Conservation (phyloP, 2,329 filamentous ascomycete species). For the Graphiopsis chlorocephala region DNA sequence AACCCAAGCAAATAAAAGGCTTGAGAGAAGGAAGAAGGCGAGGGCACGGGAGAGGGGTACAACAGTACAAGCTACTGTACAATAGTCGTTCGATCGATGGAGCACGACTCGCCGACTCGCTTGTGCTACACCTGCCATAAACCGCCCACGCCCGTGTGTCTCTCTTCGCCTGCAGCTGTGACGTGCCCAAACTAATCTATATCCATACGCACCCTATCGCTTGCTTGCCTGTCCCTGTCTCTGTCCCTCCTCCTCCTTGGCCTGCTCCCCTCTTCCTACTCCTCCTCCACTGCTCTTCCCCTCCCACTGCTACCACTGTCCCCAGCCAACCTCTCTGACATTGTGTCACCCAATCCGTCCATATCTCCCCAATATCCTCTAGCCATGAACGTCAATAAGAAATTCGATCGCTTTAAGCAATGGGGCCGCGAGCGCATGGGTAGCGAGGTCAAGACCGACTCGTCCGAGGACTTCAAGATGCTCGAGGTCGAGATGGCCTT, state of each 20-base stretch:
- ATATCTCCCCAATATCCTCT: background rate
- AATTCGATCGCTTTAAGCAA: slow-evolving; percentile 93
- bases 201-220: background rate
- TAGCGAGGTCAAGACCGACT: slow-evolving; percentile 78
- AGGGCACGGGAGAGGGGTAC: background rate
- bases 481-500: slow-evolving; percentile 88
- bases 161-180: background rate
- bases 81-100: background rate
- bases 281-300: background rate
- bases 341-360: background rate
- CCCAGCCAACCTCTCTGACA: background rate
- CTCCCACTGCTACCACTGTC: background rate
- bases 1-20: background rate
- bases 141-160: background rate
- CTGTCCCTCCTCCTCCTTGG: background rate
- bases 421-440: slow-evolving; percentile 98
- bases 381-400: slow-evolving; percentile 67
- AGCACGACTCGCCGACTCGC: background rate
- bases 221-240: background rate
- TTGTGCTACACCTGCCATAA: background rate
- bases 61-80: background rate
- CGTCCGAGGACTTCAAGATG: slow-evolving; percentile 86
- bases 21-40: background rate
- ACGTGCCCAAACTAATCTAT: slow-evolving; percentile 3
- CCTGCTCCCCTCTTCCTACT: background rate